Evolutionary conservation across 441 rosid genomes (phyloP).

Genomic region (Arabidopsis lyrata): DNA sequence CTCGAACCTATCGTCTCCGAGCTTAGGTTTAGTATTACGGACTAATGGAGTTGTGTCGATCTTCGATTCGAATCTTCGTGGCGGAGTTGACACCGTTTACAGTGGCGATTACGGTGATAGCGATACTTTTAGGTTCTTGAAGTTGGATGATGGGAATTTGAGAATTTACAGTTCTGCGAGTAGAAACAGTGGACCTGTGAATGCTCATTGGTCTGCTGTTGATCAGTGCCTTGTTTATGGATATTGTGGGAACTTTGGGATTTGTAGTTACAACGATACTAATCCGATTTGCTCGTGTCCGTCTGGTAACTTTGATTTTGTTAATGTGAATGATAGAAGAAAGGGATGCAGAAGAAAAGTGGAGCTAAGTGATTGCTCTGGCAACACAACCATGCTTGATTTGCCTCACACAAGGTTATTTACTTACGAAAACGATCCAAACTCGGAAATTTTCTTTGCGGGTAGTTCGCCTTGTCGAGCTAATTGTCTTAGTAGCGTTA

Average conservation of each 20-base stretch:
- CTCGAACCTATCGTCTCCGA: slow-evolving; percentile 59
- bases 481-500: slow-evolving; percentile 57
- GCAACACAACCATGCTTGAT: slow-evolving; percentile 58
- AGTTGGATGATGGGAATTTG: slow-evolving; percentile 80
- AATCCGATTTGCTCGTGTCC: slow-evolving; percentile 70
- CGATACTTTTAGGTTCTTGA: slow-evolving; percentile 65
- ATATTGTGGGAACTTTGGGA: slow-evolving; percentile 72
- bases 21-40: slow-evolving; percentile 48
- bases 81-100: slow-evolving; percentile 50
- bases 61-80: slow-evolving; percentile 44
- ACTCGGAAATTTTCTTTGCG: slow-evolving; percentile 51
- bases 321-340: slow-evolving; percentile 59
- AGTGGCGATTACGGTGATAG: slow-evolving; percentile 75
- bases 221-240: slow-evolving; percentile 76
- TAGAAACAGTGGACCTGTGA: slow-evolving; percentile 41
- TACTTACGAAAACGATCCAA: slow-evolving; percentile 52
- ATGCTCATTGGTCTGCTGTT: slow-evolving; percentile 67
- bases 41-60: slow-evolving; percentile 57
- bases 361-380: slow-evolving; percentile 62
- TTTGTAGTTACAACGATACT: slow-evolving; percentile 63
- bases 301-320: slow-evolving; percentile 64
- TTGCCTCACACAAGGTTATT: slow-evolving; percentile 56
- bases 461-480: slow-evolving; percentile 65
- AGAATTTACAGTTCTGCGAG: slow-evolving; percentile 60
- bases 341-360: slow-evolving; percentile 74